Base-by-base conservation (phyloP, 768 basidiomycete genomes). In the Mycena amicta region DNA sequence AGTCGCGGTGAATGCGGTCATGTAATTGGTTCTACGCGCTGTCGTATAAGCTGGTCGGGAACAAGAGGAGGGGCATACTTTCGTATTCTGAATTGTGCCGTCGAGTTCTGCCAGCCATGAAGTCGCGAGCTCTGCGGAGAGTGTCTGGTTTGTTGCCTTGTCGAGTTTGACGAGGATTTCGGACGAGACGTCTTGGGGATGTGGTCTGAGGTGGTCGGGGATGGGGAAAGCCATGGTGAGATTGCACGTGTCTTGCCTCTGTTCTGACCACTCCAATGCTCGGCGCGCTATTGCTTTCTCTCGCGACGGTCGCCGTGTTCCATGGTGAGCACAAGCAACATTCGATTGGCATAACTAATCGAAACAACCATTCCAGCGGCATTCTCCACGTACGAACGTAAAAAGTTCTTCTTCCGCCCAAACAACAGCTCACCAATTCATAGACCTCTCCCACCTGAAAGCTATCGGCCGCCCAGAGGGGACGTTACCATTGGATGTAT, bases 331-430 rank as follows among this genome's bases (percentile, higher is more conserved):
- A 37, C 8, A 37, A 18, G 33, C 43, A 31, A 43, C 52, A n/a
- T 25, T 18, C n/a, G 40, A 18, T 56, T 27, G 27, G 46, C 37
- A 63, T 63, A 27, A 39, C 30, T 27, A 23, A 22, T 27, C 20
- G 46, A 23, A 22, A 16, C n/a, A n/a, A n/a, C n/a, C n/a, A 41
- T 58, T 62, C 3, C 66, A 92, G 91, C 89, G 45, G 88, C 89
- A 20, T 92, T 85, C 70, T 92, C 92, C 18, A 84, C 87, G 2
- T 92, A 91, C 70, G 89, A 92, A 76, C 84, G 91, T 87, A 53
- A 68, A 88, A 77, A 8, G 18, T 8, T 41, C 28, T 8, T n/a
- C n/a, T n/a, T n/a, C n/a, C n/a, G n/a, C n/a, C 33, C 8, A 18
- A 20, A 37, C 27, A 22, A 29, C 11, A 12, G 26, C 20, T 46